Evolutionary conservation across 2,329 filamentous ascomycete genomes (phyloP).

Genomic region (Truncatella angustata): DNA sequence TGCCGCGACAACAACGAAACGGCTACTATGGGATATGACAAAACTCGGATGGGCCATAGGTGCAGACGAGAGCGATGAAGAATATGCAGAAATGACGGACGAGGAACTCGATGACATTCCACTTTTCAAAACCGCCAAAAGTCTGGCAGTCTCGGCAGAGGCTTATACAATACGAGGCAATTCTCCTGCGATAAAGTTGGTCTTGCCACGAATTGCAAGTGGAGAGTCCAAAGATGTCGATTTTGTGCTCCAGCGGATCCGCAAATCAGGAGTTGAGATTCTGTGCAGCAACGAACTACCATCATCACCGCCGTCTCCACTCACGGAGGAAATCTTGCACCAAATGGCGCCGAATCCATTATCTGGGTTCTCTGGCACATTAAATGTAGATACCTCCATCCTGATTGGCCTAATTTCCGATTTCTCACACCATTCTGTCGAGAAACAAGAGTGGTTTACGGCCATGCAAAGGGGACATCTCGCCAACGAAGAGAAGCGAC

Average conservation of each 20-base stretch:
- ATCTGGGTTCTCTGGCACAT: slow-evolving; percentile 19
- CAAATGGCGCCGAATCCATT: slow-evolving; percentile 27
- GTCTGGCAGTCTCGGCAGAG: slow-evolving; percentile 20
- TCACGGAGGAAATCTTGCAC: slow-evolving; percentile 19
- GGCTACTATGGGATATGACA: slow-evolving; percentile 28
- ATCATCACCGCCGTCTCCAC: slow-evolving; percentile 15
- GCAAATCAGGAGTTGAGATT: slow-evolving; percentile 21
- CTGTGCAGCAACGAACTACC: slow-evolving; percentile 19
- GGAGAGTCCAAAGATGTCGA: slow-evolving; percentile 24
- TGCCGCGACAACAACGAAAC: slow-evolving; percentile 28
- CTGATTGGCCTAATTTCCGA: slow-evolving; percentile 72
- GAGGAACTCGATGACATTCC: slow-evolving; percentile 25
- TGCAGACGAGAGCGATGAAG: slow-evolving; percentile 23
- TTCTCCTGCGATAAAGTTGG: slow-evolving; percentile 20
- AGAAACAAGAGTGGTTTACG: slow-evolving; percentile 42
- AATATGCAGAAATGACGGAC: slow-evolving; percentile 8
- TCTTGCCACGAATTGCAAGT: slow-evolving; percentile 27
- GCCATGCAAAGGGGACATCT: slow-evolving; percentile 64
- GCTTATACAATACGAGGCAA: slow-evolving; percentile 25
- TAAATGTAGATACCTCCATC: slow-evolving; percentile 68
- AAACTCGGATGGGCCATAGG: slow-evolving; percentile 26
- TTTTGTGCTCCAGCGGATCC: slow-evolving; percentile 23
- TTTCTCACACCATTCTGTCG: slow-evolving; percentile 56
- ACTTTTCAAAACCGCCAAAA: slow-evolving; percentile 26
- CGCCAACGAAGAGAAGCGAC: slow-evolving; percentile 58